Conservation (phyloP, 2,329 filamentous ascomycete genomes). For the Monosporascus sp. region DNA sequence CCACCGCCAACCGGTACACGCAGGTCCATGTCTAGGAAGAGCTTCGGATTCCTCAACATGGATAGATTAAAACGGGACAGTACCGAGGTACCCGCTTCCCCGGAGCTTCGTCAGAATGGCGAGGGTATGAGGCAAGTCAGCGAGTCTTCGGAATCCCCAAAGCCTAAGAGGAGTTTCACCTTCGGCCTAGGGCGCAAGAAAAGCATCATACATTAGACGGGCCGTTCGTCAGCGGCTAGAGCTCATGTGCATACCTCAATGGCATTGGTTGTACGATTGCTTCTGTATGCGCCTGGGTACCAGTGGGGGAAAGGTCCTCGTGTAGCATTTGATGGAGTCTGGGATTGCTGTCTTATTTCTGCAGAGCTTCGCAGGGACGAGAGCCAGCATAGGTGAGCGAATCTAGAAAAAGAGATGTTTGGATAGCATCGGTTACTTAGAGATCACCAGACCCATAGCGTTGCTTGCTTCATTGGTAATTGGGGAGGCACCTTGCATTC, state of each 20-base stretch:
- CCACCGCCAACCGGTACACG: conserved; percentile 19
- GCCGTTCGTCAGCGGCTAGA: conserved; percentile 1
- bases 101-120: conserved; percentile 24
- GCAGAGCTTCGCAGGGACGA: background rate
- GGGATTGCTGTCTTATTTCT: background rate
- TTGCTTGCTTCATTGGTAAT: background rate
- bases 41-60: conserved; percentile 61
- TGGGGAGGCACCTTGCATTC: too few relatives aligned
- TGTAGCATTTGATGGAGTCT: background rate
- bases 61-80: conserved; percentile 37
- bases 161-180: conserved; percentile 60
- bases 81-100: conserved; percentile 19
- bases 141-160: conserved; percentile 39
- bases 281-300: background rate
- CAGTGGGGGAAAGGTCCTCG: background rate
- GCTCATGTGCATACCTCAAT: conserved; percentile 3
- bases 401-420: background rate
- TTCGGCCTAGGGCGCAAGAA: conserved; percentile 67
- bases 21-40: conserved; percentile 74
- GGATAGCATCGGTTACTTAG: background rate
- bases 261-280: conserved; percentile 1
- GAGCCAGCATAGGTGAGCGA: background rate
- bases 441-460: background rate
- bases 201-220: conserved; percentile 45
- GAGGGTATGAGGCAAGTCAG: conserved; percentile 25